A percentile compares a stretch with the other conserved stretches of the same genome.
phyloP scores from a whole-genome alignment of 208 protist species.

The Acanthamoeba polyphaga region DNA sequence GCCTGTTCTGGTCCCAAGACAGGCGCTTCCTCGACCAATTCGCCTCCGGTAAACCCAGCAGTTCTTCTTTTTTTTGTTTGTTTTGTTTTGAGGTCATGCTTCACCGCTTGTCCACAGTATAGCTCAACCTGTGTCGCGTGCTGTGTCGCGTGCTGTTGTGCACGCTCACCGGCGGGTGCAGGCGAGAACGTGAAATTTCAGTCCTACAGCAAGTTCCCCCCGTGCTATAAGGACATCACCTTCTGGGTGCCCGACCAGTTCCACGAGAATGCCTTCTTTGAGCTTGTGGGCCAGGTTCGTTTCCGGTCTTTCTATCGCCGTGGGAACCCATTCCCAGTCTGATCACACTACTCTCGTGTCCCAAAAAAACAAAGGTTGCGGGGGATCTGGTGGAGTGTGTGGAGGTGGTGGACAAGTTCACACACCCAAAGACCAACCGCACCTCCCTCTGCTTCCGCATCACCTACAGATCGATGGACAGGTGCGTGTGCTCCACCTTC shows the following conservation, averaged over 20 bases:
- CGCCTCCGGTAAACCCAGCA: slow-evolving; percentile 5
- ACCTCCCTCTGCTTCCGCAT: slow-evolving; percentile 92
- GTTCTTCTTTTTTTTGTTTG: background rate
- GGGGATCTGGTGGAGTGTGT: slow-evolving; percentile 91
- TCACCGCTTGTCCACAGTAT: background rate
- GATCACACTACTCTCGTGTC: too few relatives aligned
- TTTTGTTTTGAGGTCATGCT: background rate
- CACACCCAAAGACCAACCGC: slow-evolving; percentile 89
- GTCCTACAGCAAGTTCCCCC: slow-evolving; percentile 91
- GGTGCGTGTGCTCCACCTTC: background rate
- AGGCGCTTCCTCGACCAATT: slow-evolving; percentile 86
- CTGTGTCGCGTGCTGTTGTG: background rate
- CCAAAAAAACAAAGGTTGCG: too few relatives aligned
- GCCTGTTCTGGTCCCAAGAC: slow-evolving; percentile 94
- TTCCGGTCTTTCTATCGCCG: background rate
- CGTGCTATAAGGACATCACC: slow-evolving; percentile 91
- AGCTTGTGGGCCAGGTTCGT: slow-evolving; percentile 88
- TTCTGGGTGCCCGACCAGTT: slow-evolving; percentile 90
- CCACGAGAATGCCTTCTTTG: slow-evolving; percentile 92
- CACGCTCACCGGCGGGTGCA: slow-evolving; percentile 24
- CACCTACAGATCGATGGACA: slow-evolving; percentile 92
- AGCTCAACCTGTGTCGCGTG: background rate
- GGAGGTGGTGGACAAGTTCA: slow-evolving; percentile 89
- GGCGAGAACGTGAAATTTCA: slow-evolving; percentile 86
- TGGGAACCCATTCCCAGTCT: too few relatives aligned